Conservation (phyloP, 2,329 filamentous ascomycete genomes). For the Rhynchosporium secalis region DNA sequence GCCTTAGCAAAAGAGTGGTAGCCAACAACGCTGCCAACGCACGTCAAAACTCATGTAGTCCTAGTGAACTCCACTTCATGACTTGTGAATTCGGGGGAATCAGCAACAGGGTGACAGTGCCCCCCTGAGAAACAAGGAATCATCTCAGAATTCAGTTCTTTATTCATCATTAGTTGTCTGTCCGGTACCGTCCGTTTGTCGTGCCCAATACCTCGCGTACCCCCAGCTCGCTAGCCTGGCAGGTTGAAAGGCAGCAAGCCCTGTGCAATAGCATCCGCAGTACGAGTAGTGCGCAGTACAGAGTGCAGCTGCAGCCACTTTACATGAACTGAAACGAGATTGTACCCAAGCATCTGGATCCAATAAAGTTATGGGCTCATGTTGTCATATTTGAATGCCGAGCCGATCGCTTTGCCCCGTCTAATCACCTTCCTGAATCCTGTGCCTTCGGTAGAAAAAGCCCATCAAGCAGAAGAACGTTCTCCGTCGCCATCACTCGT, state of each 20-base stretch:
- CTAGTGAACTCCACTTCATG: neutral
- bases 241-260: too few relatives aligned
- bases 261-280: neutral
- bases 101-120: too few relatives aligned
- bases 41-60: neutral
- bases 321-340: neutral
- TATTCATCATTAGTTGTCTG: neutral
- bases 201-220: neutral
- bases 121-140: too few relatives aligned
- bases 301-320: neutral
- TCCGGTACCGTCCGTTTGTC: neutral
- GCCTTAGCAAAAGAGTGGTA: neutral
- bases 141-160: neutral
- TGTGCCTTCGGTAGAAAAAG: slow-evolving; percentile 9
- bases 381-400: neutral
- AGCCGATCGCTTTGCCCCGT: neutral
- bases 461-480: neutral
- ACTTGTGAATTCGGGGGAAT: neutral
- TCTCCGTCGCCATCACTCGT: neutral
- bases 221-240: neutral
- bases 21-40: neutral
- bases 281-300: neutral
- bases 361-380: neutral
- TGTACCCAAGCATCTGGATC: slow-evolving; percentile 1
- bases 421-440: neutral